phyloP scores from a whole-genome alignment of 345 rosid species.

The Acer campestre region DNA sequence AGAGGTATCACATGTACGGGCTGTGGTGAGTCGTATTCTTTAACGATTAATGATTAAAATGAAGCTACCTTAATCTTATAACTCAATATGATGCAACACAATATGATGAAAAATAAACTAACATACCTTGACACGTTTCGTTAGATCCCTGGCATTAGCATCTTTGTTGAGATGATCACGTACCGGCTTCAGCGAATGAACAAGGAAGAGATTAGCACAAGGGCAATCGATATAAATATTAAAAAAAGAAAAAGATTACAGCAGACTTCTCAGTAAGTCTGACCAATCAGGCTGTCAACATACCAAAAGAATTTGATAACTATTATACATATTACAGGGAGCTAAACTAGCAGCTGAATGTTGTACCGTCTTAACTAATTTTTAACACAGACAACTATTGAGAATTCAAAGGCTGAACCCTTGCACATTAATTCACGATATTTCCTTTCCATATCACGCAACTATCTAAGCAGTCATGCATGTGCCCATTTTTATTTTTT shows the following conservation, averaged over 20 bases:
- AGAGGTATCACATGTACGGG: no score
- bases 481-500: neutral
- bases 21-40: no score
- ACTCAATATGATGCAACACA: slow-evolving; percentile 2
- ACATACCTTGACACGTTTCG: slow-evolving; percentile 75
- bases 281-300: neutral
- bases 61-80: neutral
- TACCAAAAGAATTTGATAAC: neutral
- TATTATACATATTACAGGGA: neutral
- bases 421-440: neutral
- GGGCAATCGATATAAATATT: neutral
- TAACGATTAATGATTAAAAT: neutral
- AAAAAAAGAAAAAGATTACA: neutral
- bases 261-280: neutral
- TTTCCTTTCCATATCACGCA: neutral
- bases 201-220: neutral
- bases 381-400: neutral
- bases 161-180: slow-evolving; percentile 71
- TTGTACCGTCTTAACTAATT: neutral
- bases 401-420: neutral
- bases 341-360: neutral
- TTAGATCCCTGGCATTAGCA: slow-evolving; percentile 63
- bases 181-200: slow-evolving; percentile 58
- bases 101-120: slow-evolving; percentile 11
- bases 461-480: neutral